phyloP scores from a whole-genome alignment of 495 filamentous ascomycete species.

The Penicillium paxilli region DNA sequence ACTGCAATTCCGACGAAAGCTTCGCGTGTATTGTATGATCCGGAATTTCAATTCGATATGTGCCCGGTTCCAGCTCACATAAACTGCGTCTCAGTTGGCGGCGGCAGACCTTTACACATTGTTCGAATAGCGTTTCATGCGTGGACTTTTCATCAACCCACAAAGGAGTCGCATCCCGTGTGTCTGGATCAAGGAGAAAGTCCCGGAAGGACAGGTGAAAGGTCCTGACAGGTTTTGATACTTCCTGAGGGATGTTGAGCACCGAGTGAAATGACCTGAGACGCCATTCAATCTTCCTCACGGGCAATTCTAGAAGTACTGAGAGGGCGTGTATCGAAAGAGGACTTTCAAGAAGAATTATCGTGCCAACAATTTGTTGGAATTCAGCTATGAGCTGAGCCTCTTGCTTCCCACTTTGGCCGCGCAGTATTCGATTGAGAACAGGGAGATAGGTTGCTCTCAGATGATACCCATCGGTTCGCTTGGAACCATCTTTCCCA shows the following conservation, averaged over 20 bases:
- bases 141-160: slow-evolving; percentile 6
- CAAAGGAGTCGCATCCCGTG: slow-evolving; percentile 11
- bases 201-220: slow-evolving; percentile 12
- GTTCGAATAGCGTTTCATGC: slow-evolving; percentile 1
- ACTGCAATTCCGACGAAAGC: neutral
- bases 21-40: neutral
- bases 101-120: slow-evolving; percentile 21
- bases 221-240: slow-evolving; percentile 6
- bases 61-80: neutral
- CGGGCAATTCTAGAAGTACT: slow-evolving; percentile 2
- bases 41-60: neutral
- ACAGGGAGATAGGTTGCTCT: slow-evolving; percentile 27
- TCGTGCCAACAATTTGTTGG: slow-evolving; percentile 20
- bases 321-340: slow-evolving; percentile 20
- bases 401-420: neutral
- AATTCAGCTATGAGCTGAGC: slow-evolving; percentile 20
- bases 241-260: slow-evolving; percentile 25
- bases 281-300: neutral
- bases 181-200: slow-evolving; percentile 7
- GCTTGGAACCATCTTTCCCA: slow-evolving; percentile 1
- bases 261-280: slow-evolving; percentile 26
- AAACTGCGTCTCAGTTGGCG: neutral
- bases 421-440: slow-evolving; percentile 16
- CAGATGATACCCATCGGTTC: neutral
- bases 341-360: slow-evolving; percentile 25